These are phyloP conservation scores for Tagetes erecta DNA, from an alignment of 129 eudicot species.

Conservation along the genomic window DNA sequence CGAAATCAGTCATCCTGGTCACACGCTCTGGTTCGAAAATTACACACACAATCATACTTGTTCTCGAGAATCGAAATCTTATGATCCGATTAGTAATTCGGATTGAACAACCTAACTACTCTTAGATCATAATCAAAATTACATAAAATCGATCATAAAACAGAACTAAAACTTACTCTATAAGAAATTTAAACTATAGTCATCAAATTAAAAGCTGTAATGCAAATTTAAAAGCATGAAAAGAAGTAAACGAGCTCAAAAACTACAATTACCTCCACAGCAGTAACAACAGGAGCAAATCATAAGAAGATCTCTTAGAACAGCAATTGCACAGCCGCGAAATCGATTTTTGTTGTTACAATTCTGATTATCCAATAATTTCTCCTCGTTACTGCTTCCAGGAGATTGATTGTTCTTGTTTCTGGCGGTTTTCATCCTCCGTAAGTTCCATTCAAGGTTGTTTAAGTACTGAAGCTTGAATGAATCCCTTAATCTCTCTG, in stretches of 20 bases:
- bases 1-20: too few species aligned
- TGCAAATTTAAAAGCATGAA: neutral
- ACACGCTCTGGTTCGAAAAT: too few species aligned
- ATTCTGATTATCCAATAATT: constrained; percentile 19
- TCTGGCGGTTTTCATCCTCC: constrained; percentile 31
- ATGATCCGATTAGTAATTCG: too few species aligned
- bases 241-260: neutral
- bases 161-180: neutral
- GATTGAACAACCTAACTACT: neutral
- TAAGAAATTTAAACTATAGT: neutral
- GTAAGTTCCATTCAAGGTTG: constrained; percentile 34
- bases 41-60: too few species aligned
- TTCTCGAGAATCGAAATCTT: too few species aligned
- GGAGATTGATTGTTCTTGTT: constrained; percentile 23
- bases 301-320: constrained; percentile 24
- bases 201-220: constrained; percentile 2
- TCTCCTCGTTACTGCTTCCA: constrained; percentile 30
- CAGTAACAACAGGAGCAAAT: constrained; percentile 33
- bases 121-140: neutral
- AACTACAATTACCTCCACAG: constrained; percentile 31
- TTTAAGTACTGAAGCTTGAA: constrained; percentile 36
- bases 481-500: constrained; percentile 25
- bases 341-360: neutral
- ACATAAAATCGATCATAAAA: neutral
- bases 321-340: neutral